Conservation (phyloP, 495 filamentous ascomycete species). For the Xylaria bambusicola region DNA sequence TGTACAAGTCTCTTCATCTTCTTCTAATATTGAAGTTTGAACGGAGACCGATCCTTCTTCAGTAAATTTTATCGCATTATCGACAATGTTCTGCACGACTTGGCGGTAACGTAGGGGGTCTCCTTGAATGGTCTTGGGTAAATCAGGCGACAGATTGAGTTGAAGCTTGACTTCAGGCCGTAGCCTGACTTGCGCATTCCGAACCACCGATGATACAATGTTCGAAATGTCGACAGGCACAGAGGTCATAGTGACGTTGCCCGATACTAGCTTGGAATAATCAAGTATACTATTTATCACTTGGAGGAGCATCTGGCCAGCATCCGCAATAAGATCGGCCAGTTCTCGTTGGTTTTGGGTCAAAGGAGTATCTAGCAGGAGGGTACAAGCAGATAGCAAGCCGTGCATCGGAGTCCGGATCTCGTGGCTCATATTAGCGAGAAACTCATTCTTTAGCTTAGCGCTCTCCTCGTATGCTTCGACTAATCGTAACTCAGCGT, state of each 20-base stretch:
- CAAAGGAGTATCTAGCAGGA: conserved; percentile 47
- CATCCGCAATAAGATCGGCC: conserved; percentile 49
- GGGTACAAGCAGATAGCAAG: conserved; percentile 49
- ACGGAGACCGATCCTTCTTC: conserved; percentile 45
- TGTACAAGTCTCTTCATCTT: conserved; percentile 44
- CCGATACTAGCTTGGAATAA: conserved; percentile 51
- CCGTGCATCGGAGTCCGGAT: conserved; percentile 57
- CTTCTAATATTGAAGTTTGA: conserved; percentile 31
- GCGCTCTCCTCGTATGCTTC: conserved; percentile 66
- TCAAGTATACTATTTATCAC: conserved; percentile 58
- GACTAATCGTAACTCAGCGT: conserved; percentile 58
- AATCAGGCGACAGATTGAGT: conserved; percentile 38
- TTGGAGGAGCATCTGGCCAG: conserved; percentile 48
- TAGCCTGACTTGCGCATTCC: conserved; percentile 43
- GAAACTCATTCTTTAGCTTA: conserved; percentile 65
- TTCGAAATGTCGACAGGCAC: conserved; percentile 45
- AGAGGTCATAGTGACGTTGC: conserved; percentile 46
- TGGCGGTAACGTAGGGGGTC: conserved; percentile 53
- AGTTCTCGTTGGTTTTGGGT: conserved; percentile 46
- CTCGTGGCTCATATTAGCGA: conserved; percentile 63
- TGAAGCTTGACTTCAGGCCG: conserved; percentile 38
- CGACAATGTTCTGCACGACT: conserved; percentile 50
- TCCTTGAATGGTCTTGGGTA: conserved; percentile 45
- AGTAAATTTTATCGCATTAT: conserved; percentile 54
- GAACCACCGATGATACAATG: conserved; percentile 56